Percentiles rank a stretch among this genome's conserved stretches.
phyloP scores from a whole-genome alignment of 805 yeast species.

The Yarrowia bubula region DNA sequence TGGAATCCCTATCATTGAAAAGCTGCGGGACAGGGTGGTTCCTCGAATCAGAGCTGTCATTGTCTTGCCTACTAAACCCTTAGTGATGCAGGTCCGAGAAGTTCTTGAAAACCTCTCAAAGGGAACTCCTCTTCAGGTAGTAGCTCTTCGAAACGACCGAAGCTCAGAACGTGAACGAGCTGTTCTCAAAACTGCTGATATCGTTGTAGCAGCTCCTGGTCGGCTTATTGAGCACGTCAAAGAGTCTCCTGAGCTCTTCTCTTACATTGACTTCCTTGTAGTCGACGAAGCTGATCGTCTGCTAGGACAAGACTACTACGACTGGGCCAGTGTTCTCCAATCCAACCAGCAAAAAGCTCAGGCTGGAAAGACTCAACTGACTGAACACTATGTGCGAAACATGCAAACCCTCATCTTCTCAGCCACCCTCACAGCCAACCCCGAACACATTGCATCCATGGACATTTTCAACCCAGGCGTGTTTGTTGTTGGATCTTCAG shows the following conservation, averaged over 20 bases:
- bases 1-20: conserved; percentile 75
- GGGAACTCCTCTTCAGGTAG: conserved; percentile 66
- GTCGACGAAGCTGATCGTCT: conserved; percentile 94
- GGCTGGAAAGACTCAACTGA: not conserved
- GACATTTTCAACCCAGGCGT: conserved; percentile 70
- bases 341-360: conserved; percentile 26
- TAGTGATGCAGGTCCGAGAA: conserved; percentile 74
- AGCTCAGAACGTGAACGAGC: conserved; percentile 61
- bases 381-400: conserved; percentile 33
- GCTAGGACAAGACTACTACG: conserved; percentile 91
- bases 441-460: conserved; percentile 76
- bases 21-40: conserved; percentile 59
- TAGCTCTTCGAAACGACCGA: conserved; percentile 56
- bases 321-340: conserved; percentile 67
- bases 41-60: conserved; percentile 74
- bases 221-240: conserved; percentile 63
- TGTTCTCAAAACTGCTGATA: conserved; percentile 45
- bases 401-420: conserved; percentile 75
- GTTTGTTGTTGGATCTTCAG: conserved; percentile 60
- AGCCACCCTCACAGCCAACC: conserved; percentile 91
- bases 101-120: conserved; percentile 58
- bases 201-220: conserved; percentile 70
- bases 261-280: conserved; percentile 59
- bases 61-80: conserved; percentile 85
- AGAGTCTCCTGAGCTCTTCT: conserved; percentile 48